phyloP scores from a whole-genome alignment of 73 alveolate species.

The Tetrahymena borealis region DNA sequence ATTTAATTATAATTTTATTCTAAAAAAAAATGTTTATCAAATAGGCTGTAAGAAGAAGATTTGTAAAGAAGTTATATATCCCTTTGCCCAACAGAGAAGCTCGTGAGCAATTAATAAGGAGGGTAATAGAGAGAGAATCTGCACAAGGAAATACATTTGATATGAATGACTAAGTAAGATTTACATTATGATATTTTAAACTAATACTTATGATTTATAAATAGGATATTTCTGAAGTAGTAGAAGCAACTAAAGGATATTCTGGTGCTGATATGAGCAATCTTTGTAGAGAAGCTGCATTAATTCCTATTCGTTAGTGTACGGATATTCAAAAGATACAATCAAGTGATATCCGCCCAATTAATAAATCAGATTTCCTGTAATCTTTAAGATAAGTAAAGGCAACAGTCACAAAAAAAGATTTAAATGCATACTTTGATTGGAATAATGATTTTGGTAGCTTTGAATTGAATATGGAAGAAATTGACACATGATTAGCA shows the following conservation, averaged over 20 bases:
- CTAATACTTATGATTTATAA: background rate
- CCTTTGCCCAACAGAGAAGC: slow-evolving; percentile 96
- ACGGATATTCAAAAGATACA: slow-evolving; percentile 59
- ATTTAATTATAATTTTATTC: background rate
- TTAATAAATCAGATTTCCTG: slow-evolving; percentile 69
- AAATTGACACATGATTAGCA: slow-evolving; percentile 51
- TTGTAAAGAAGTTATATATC: slow-evolving; percentile 81
- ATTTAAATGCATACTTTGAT: slow-evolving; percentile 69
- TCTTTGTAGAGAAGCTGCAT: slow-evolving; percentile 85
- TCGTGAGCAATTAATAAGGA: slow-evolving; percentile 66
- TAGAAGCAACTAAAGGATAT: slow-evolving; percentile 86
- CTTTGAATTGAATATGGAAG: slow-evolving; percentile 57
- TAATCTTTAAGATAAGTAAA: slow-evolving; percentile 76
- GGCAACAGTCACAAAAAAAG: slow-evolving; percentile 86
- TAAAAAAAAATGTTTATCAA: background rate
- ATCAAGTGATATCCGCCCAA: slow-evolving; percentile 69
- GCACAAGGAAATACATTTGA: slow-evolving; percentile 53
- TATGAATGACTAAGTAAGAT: slow-evolving; percentile 41
- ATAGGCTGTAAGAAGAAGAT: slow-evolving; percentile 76
- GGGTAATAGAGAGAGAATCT: slow-evolving; percentile 64
- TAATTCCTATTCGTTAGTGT: slow-evolving; percentile 76
- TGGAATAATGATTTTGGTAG: slow-evolving; percentile 93
- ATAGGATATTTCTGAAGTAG: slow-evolving; percentile 57
- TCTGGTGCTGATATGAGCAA: slow-evolving; percentile 91
- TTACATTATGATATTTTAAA: slow-evolving; percentile 10